Evolutionary conservation across 768 basidiomycete genomes (phyloP).

Genomic region (Suillus subluteus): DNA sequence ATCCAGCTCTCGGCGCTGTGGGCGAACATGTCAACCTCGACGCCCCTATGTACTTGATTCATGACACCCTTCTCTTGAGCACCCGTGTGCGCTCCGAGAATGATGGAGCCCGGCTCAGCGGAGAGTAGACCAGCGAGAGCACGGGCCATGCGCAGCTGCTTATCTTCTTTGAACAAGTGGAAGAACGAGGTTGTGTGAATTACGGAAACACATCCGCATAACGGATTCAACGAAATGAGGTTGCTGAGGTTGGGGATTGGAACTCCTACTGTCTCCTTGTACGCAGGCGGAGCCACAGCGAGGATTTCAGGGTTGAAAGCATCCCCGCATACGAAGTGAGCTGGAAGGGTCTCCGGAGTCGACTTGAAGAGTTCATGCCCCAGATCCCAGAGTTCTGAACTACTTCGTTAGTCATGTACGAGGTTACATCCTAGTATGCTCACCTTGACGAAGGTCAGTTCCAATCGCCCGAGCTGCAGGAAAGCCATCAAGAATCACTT

Average conservation of each 20-base stretch:
- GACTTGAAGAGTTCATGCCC: slow-evolving; percentile 63
- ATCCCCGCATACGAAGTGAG: slow-evolving; percentile 56
- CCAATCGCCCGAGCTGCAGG: slow-evolving; percentile 37
- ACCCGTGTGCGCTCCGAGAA: slow-evolving; percentile 47
- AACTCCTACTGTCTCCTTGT: slow-evolving; percentile 22
- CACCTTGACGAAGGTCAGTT: slow-evolving; percentile 39
- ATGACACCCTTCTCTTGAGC: background rate
- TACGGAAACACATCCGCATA: slow-evolving; percentile 48
- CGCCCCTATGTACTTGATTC: background rate
- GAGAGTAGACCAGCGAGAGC: slow-evolving; percentile 47
- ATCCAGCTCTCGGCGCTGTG: slow-evolving; percentile 41
- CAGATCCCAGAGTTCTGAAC: slow-evolving; percentile 55
- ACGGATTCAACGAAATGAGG: slow-evolving; percentile 44
- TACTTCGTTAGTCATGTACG: background rate
- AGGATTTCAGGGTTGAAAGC: slow-evolving; percentile 49
- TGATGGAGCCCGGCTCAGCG: slow-evolving; percentile 46
- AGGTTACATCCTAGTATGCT: background rate
- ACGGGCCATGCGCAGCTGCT: slow-evolving; percentile 45
- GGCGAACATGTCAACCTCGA: slow-evolving; percentile 24
- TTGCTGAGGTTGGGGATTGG: slow-evolving; percentile 29
- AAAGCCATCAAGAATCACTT: slow-evolving; percentile 41
- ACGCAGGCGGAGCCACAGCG: slow-evolving; percentile 30
- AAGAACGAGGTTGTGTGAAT: slow-evolving; percentile 54
- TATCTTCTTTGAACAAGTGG: slow-evolving; percentile 46
- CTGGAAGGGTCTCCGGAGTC: slow-evolving; percentile 53